Evolutionary conservation across 345 rosid genomes (phyloP), one percentile per base, ranked within the genome.

Genomic region (Turritis glabra): DNA sequence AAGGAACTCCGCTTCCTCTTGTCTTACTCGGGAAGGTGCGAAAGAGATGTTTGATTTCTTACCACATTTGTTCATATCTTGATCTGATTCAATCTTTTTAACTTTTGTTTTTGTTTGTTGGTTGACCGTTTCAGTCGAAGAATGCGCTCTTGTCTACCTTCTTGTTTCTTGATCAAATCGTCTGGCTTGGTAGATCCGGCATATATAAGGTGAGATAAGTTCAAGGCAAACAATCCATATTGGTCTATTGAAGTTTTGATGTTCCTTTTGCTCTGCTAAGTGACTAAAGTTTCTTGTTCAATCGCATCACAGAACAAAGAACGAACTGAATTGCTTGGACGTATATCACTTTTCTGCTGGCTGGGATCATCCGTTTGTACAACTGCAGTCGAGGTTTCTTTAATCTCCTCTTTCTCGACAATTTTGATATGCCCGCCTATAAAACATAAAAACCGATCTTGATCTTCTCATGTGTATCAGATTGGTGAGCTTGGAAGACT

Each of bases 151-250:
- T 90, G 82, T 96, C 95, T 37, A 86, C 93, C 63, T 96, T 90
- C 90, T 83, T 90, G 74, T 96, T 96, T 77, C 95, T 96, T 64
- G 98, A 96, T 86, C 99, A 96, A 92, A 69, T 96, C 37, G 93
- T 90, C 67, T 92, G 98, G 98, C 98, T 96, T 58, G 87, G 97
- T 71, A 86, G 98, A 88, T 57, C 90, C 41, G 99, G 98, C 62
- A 87, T 96, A 69, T 90, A 90, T 73, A 90, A 96, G 99, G 99
- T 89, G 63, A 54, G 81, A 44, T 4, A 11, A 17, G 50, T 40
- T 64, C 55, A 67, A 38, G 41, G 15, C 25, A 47, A 35, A 11
- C 33, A 30, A 57, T 30, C 56, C 13, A 12, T 62, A 63, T 55
- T 56, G 56, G 51, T 61, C 57, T 44, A 8, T 23, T 21, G 10